phyloP scores from a whole-genome alignment of 2,329 filamentous ascomycete species.

The Orbilia ellipsospora region DNA sequence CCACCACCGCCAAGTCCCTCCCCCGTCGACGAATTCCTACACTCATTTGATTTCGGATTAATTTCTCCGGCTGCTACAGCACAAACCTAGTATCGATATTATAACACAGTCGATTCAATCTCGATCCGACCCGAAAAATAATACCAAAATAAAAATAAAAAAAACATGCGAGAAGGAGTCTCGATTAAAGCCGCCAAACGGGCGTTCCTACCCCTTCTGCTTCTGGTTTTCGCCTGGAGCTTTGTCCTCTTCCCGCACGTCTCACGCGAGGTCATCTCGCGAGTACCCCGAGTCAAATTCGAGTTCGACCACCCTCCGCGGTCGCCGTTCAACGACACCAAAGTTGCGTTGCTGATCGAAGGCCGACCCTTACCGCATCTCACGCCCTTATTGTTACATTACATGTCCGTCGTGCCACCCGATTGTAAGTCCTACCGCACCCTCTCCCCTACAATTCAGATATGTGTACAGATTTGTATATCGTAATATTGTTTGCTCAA shows the following conservation, averaged over 20 bases:
- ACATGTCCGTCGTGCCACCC: conserved; percentile 69
- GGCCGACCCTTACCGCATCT: conserved; percentile 67
- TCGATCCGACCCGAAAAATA: not conserved
- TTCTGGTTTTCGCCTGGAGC: conserved; percentile 40
- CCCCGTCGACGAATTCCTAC: too few relatives aligned
- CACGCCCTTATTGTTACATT: conserved; percentile 69
- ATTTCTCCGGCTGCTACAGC: too few relatives aligned
- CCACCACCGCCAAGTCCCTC: too few relatives aligned
- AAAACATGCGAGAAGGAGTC: conserved; percentile 12
- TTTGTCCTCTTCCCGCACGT: conserved; percentile 45
- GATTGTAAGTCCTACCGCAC: conserved; percentile 67
- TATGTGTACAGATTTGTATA: not conserved
- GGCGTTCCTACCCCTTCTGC: conserved; percentile 29
- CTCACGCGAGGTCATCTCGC: conserved; percentile 25
- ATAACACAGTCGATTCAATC: not conserved
- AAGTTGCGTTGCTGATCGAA: conserved; percentile 70
- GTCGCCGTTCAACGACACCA: conserved; percentile 66
- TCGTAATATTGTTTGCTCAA: not conserved
- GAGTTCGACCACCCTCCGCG: conserved; percentile 57
- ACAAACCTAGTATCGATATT: too few relatives aligned
- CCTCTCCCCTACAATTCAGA: not conserved
- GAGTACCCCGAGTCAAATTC: conserved; percentile 38
- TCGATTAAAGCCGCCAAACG: conserved; percentile 21
- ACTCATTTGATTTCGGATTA: too few relatives aligned
- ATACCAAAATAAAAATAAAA: not conserved